A percentile compares a stretch with the other conserved stretches of the same genome.
These are phyloP conservation scores for Penicillium samsonianum DNA, from an alignment of 495 filamentous ascomycete species.

Conservation along the genomic window DNA sequence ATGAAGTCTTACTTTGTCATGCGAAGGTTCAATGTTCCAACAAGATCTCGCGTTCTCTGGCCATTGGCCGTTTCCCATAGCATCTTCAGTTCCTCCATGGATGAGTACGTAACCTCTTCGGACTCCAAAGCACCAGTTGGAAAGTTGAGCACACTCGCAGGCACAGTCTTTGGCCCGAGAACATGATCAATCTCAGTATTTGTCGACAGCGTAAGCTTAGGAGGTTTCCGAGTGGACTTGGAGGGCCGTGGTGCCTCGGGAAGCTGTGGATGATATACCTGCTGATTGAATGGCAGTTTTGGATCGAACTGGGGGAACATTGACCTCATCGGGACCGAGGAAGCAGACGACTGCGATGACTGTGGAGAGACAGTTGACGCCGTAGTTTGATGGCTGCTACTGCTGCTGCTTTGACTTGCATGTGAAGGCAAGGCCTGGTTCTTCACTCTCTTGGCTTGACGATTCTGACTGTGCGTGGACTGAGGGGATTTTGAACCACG, in stretches of 20 bases:
- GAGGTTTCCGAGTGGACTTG: constrained; percentile 37
- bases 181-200: constrained; percentile 42
- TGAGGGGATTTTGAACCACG: constrained; percentile 23
- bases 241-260: constrained; percentile 46
- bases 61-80: constrained; percentile 60
- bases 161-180: constrained; percentile 48
- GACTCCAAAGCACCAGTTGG: constrained; percentile 40
- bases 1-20: constrained; percentile 41
- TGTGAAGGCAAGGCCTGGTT: constrained; percentile 19
- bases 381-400: constrained; percentile 11
- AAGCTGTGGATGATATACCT: constrained; percentile 64
- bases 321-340: constrained; percentile 57
- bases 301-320: constrained; percentile 86
- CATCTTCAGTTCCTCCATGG: constrained; percentile 44
- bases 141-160: constrained; percentile 49
- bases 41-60: constrained; percentile 41
- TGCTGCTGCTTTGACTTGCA: constrained; percentile 36
- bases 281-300: constrained; percentile 63
- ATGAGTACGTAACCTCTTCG: constrained; percentile 41
- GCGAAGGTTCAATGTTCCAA: constrained; percentile 46
- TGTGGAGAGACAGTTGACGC: constrained; percentile 45
- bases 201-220: constrained; percentile 30
- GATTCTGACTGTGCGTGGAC: constrained; percentile 27
- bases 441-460: constrained; percentile 20
- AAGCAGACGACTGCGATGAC: constrained; percentile 32